Evolutionary conservation across 257 asterid genomes (phyloP).

Genomic region (Lycium ferocissimum): DNA sequence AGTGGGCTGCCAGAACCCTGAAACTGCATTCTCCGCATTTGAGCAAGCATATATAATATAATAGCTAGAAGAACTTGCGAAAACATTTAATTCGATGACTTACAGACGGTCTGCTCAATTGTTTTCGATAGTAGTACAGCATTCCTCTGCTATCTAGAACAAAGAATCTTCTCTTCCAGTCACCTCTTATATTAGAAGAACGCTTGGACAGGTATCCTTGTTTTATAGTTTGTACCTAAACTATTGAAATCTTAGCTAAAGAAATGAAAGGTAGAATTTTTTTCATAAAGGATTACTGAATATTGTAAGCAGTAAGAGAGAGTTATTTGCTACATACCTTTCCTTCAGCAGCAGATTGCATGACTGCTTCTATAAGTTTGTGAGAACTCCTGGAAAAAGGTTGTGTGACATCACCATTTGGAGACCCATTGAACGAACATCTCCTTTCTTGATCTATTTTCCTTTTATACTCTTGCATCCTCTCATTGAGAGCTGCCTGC

Average conservation of each 20-base stretch:
- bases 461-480: constrained; percentile 76
- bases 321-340: constrained; percentile 57
- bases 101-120: constrained; percentile 74
- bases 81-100: constrained; percentile 40
- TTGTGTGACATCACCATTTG: constrained; percentile 54
- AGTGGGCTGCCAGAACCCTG: constrained; percentile 62
- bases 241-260: constrained; percentile 65
- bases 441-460: constrained; percentile 71
- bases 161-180: constrained; percentile 92
- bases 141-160: constrained; percentile 76
- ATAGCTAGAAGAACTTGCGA: constrained; percentile 22
- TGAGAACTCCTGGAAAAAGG: constrained; percentile 67
- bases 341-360: constrained; percentile 83
- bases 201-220: constrained; percentile 81
- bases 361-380: constrained; percentile 82
- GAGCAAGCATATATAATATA: constrained; percentile 32
- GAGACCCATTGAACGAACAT: constrained; percentile 53
- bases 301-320: constrained; percentile 27
- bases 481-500: constrained; percentile 74
- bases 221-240: constrained; percentile 90
- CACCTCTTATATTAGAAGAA: constrained; percentile 84
- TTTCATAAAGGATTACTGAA: constrained; percentile 1
- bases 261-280: constrained; percentile 22
- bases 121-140: constrained; percentile 82
- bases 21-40: constrained; percentile 46